Conservation (phyloP, 371 early-diverging fungal species). For the Mortierella sp. region DNA sequence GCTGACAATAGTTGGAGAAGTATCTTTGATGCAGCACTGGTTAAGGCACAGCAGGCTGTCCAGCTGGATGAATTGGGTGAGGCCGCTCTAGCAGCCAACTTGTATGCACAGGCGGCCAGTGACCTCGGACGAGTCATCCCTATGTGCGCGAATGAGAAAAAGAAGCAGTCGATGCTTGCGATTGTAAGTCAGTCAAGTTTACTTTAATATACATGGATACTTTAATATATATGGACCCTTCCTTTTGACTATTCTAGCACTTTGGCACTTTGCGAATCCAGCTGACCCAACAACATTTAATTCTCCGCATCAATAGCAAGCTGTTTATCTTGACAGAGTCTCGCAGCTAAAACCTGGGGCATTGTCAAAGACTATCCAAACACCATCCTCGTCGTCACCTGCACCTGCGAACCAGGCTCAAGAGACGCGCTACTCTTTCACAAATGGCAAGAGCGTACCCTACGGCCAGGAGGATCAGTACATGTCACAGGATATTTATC, state of each 20-base stretch:
- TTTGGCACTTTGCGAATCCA: neutral
- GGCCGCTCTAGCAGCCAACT: constrained; percentile 42
- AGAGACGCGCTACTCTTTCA: constrained; percentile 1
- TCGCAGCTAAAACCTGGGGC: constrained; percentile 7
- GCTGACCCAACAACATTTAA: neutral
- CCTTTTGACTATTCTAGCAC: neutral
- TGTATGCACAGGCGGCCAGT: constrained; percentile 56
- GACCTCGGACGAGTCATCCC: constrained; percentile 56
- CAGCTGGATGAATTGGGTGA: constrained; percentile 54
- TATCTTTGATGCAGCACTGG: constrained; percentile 57
- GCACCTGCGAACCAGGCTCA: neutral
- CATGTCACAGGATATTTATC: constrained; percentile 10
- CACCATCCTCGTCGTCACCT: neutral
- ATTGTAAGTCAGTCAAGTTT: constrained; percentile 38
- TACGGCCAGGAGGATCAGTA: constrained; percentile 26
- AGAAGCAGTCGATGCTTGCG: constrained; percentile 56
- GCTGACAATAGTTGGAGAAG: constrained; percentile 42
- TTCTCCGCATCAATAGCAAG: constrained; percentile 30
- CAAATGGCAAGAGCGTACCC: constrained; percentile 3
- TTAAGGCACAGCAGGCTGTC: constrained; percentile 57
- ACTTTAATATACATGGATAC: neutral
- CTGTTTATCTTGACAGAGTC: constrained; percentile 48
- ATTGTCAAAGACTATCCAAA: neutral
- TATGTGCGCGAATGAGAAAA: constrained; percentile 53
- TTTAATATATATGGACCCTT: neutral